A percentile compares a stretch with the other conserved stretches of the same genome.
Conservation (phyloP, 768 basidiomycete genomes). For the Kwoniella newhampshirensis region DNA sequence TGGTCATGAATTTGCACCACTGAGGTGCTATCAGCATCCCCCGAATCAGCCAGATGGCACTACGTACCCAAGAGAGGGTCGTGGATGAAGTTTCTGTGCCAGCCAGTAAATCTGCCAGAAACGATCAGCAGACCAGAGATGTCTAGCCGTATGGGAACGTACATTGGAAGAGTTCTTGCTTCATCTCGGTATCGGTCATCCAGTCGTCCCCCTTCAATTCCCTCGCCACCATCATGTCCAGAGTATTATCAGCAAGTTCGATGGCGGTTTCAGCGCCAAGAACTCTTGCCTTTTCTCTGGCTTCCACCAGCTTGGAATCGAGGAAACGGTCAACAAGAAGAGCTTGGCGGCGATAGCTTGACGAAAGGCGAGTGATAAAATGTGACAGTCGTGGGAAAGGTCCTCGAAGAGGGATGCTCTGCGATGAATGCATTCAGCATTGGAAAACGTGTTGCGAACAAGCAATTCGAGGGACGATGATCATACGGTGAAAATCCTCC, state of each 20-base stretch:
- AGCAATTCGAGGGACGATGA: conserved; percentile 9
- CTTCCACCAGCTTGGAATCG: conserved; percentile 15
- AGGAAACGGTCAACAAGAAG: conserved; percentile 26
- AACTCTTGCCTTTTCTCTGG: conserved; percentile 19
- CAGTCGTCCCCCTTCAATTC: conserved; percentile 33
- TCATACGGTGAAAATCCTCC: conserved; percentile 35
- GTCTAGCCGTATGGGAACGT: background rate
- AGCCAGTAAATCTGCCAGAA: conserved; percentile 33
- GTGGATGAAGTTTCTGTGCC: conserved; percentile 42
- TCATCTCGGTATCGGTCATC: conserved; percentile 39
- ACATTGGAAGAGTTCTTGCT: conserved; percentile 44
- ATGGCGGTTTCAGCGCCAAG: conserved; percentile 27
- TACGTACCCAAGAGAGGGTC: conserved; percentile 38
- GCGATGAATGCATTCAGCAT: background rate
- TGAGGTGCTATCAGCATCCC: conserved; percentile 1
- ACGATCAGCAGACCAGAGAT: background rate
- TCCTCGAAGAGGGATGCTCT: conserved; percentile 34
- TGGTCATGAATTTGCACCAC: conserved; percentile 46
- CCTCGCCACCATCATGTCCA: conserved; percentile 43
- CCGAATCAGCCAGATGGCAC: background rate
- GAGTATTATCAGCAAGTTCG: conserved; percentile 44
- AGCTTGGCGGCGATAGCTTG: conserved; percentile 19
- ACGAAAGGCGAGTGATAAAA: conserved; percentile 23
- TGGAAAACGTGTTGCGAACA: conserved; percentile 2
- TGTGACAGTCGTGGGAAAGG: conserved; percentile 32